These are phyloP conservation scores for Hypoxylon sp. DNA, from an alignment of 2,329 filamentous ascomycete species.

Conservation along the genomic window DNA sequence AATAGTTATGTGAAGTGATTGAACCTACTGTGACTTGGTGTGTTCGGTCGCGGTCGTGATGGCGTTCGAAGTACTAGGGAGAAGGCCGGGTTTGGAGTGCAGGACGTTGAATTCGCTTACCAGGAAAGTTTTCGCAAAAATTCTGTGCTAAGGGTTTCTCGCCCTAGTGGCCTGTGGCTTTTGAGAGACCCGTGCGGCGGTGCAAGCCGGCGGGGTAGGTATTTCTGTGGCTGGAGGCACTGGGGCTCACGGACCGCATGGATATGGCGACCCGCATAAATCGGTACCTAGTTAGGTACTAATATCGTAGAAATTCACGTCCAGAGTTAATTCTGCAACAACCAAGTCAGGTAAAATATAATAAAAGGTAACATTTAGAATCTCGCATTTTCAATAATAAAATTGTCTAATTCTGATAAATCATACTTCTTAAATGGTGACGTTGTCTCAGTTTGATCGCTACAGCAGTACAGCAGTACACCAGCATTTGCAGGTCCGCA, in stretches of 20 bases:
- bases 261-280: not conserved
- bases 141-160: constrained; percentile 55
- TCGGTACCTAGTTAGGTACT: not conserved
- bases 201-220: not conserved
- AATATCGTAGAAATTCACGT: not conserved
- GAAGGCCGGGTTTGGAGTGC: constrained; percentile 45
- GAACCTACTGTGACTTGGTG: constrained; percentile 64
- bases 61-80: constrained; percentile 47
- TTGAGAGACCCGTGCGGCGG: constrained; percentile 15
- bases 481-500: not conserved
- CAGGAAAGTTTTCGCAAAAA: constrained; percentile 51
- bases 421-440: not conserved
- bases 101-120: constrained; percentile 51
- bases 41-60: constrained; percentile 61
- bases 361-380: not conserved
- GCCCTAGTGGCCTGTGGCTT: constrained; percentile 50
- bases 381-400: not conserved
- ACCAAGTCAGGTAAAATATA: not conserved
- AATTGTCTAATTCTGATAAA: not conserved
- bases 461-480: not conserved
- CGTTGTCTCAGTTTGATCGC: not conserved
- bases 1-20: constrained; percentile 29
- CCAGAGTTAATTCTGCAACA: not conserved
- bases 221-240: constrained; percentile 4
- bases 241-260: not conserved